Evolutionary conservation across 495 filamentous ascomycete species (phyloP).

Genomic region (Talaromyces adpressus): DNA sequence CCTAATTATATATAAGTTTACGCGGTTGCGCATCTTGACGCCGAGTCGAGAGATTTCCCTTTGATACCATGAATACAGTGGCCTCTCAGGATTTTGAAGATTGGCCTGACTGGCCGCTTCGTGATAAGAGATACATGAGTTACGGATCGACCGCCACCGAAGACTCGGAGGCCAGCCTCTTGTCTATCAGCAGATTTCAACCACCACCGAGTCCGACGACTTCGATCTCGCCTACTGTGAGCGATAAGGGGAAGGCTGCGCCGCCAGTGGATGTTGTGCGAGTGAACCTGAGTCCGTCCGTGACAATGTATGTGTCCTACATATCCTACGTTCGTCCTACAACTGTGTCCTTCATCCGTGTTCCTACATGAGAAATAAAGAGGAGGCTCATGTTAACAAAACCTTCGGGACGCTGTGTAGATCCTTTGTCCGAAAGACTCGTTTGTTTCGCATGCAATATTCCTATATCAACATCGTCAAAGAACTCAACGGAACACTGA

Average conservation of each 20-base stretch:
- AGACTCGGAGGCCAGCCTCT: slow-evolving; percentile 31
- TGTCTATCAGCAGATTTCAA: slow-evolving; percentile 18
- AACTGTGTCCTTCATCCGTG: too few relatives aligned
- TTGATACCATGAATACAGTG: slow-evolving; percentile 2
- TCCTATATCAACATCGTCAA: slow-evolving; percentile 37
- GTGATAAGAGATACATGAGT: slow-evolving; percentile 26
- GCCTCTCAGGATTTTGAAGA: slow-evolving; percentile 22
- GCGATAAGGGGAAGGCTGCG: slow-evolving; percentile 25
- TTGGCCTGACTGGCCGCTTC: slow-evolving; percentile 23
- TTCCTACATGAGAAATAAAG: background rate
- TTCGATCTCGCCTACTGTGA: slow-evolving; percentile 23
- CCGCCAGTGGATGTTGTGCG: slow-evolving; percentile 32
- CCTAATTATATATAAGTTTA: background rate
- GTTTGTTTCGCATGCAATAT: slow-evolving; percentile 38
- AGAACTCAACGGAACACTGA: slow-evolving; percentile 29
- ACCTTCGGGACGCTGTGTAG: slow-evolving; percentile 12
- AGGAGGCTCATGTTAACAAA: background rate
- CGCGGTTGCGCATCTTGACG: background rate
- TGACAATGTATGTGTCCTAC: slow-evolving; percentile 29
- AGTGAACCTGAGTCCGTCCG: slow-evolving; percentile 26
- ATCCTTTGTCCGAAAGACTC: slow-evolving; percentile 32
- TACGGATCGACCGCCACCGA: slow-evolving; percentile 32
- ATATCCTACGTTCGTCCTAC: background rate
- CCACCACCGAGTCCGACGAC: slow-evolving; percentile 21
- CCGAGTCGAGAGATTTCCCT: background rate